These are phyloP conservation scores for Spathaspora arborariae DNA, from an alignment of 805 yeast genomes.

Conservation along the genomic window DNA sequence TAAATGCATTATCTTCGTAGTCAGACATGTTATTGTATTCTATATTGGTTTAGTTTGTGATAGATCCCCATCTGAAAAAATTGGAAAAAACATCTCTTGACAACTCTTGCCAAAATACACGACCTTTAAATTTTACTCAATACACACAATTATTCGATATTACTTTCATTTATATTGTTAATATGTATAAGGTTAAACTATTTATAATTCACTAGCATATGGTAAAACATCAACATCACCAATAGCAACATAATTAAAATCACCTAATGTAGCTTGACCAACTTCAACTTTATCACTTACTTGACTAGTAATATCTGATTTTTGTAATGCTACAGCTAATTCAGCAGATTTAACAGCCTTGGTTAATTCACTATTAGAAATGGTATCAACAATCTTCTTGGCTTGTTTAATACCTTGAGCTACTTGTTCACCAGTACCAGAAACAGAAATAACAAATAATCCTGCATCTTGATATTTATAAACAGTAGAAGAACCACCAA, in stretches of 20 bases:
- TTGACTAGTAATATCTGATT: slow-evolving; percentile 30
- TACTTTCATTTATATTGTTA: not conserved
- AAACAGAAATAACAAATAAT: slow-evolving; percentile 67
- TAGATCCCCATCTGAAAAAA: slow-evolving; percentile 1
- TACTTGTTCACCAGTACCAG: slow-evolving; percentile 59
- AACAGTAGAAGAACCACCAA: slow-evolving; percentile 48
- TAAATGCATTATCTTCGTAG: slow-evolving; percentile 48
- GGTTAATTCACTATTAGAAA: slow-evolving; percentile 50
- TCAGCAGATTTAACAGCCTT: slow-evolving; percentile 44
- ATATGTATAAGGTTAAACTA: not conserved
- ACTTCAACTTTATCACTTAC: slow-evolving; percentile 28
- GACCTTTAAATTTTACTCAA: not conserved
- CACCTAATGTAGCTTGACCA: slow-evolving; percentile 44
- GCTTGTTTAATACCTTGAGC: slow-evolving; percentile 59
- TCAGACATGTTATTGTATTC: slow-evolving; percentile 33
- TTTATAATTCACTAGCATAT: slow-evolving; percentile 79
- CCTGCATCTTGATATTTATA: slow-evolving; percentile 74
- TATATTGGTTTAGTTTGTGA: not conserved
- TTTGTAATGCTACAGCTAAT: slow-evolving; percentile 42
- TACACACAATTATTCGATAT: not conserved
- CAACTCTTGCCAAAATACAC: not conserved
- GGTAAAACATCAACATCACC: slow-evolving; percentile 89
- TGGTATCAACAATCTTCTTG: slow-evolving; percentile 37
- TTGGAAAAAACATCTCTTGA: not conserved
- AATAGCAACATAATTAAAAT: slow-evolving; percentile 81